phyloP scores from a whole-genome alignment of 495 filamentous ascomycete species.

The Aspergillus leporis region DNA sequence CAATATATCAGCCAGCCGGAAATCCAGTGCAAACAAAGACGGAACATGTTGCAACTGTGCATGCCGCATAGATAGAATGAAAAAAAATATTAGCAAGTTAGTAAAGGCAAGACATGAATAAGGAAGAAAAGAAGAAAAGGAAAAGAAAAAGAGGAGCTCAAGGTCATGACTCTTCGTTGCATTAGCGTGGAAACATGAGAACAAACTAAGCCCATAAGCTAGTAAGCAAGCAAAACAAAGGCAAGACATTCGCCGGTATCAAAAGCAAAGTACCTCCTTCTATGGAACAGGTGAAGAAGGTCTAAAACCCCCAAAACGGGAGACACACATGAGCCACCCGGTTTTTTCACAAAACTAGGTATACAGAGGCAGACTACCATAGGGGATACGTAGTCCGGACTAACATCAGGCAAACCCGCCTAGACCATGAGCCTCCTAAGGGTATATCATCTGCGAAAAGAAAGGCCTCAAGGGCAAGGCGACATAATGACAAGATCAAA shows the following conservation, averaged over 20 bases:
- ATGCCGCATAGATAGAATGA: neutral
- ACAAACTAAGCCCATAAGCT: slow-evolving; percentile 30
- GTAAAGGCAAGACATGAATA: slow-evolving; percentile 14
- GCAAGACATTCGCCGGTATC: slow-evolving; percentile 28
- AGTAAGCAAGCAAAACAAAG: slow-evolving; percentile 20
- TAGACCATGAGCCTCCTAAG: slow-evolving; percentile 7
- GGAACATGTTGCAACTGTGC: neutral
- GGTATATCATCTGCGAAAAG: slow-evolving; percentile 9
- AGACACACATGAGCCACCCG: slow-evolving; percentile 34
- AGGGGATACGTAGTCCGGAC: slow-evolving; percentile 15
- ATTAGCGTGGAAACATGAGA: slow-evolving; percentile 44
- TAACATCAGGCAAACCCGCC: slow-evolving; percentile 12
- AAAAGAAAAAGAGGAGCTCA: slow-evolving; percentile 23
- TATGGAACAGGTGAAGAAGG: slow-evolving; percentile 32
- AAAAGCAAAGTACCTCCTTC: slow-evolving; percentile 30
- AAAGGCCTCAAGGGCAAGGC: slow-evolving; percentile 3
- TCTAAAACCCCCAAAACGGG: slow-evolving; percentile 26
- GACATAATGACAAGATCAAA: slow-evolving; percentile 38
- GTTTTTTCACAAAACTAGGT: slow-evolving; percentile 19
- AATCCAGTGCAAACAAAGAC: neutral
- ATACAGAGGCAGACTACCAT: slow-evolving; percentile 20
- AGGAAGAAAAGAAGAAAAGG: slow-evolving; percentile 2
- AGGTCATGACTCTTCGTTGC: slow-evolving; percentile 50
- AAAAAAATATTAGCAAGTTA: neutral
- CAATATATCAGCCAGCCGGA: neutral